Percentiles rank a stretch among this genome's conserved stretches.
phyloP scores from a whole-genome alignment of 495 filamentous ascomycete species.

The Bryoglossum gracile region DNA sequence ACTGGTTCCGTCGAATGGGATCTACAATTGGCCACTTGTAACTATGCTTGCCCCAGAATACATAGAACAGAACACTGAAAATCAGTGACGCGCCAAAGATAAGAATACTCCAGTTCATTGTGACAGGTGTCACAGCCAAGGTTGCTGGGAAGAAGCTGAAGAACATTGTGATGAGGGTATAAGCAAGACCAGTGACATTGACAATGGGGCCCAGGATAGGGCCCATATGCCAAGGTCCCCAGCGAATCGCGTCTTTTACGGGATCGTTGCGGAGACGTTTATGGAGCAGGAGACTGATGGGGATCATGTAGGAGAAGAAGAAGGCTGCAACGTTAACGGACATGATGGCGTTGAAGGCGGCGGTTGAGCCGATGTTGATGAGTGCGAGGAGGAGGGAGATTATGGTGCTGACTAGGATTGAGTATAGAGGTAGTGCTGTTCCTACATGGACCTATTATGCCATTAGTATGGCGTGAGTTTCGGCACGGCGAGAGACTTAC shows the following conservation, averaged over 20 bases:
- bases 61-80: slow-evolving; percentile 42
- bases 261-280: slow-evolving; percentile 21
- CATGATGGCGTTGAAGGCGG: slow-evolving; percentile 50
- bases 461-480: neutral
- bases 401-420: slow-evolving; percentile 39
- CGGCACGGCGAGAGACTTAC: neutral
- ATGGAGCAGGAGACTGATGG: slow-evolving; percentile 23
- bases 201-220: slow-evolving; percentile 36
- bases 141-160: slow-evolving; percentile 44
- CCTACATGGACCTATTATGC: slow-evolving; percentile 8
- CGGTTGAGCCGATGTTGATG: slow-evolving; percentile 52
- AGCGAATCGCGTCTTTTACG: slow-evolving; percentile 29
- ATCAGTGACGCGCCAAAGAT: slow-evolving; percentile 34
- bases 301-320: slow-evolving; percentile 42
- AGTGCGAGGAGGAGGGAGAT: slow-evolving; percentile 50
- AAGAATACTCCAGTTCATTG: slow-evolving; percentile 42
- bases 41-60: slow-evolving; percentile 31
- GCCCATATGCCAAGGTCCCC: slow-evolving; percentile 44
- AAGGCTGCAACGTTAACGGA: slow-evolving; percentile 39
- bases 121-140: slow-evolving; percentile 27
- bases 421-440: slow-evolving; percentile 44
- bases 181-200: slow-evolving; percentile 39
- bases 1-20: neutral
- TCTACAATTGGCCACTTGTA: slow-evolving; percentile 26
- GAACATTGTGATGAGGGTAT: slow-evolving; percentile 38